A percentile compares a stretch with the other conserved stretches of the same genome.
These are phyloP conservation scores for Hortaea werneckii DNA, from an alignment of 2,329 filamentous ascomycete genomes.

Conservation along the genomic window DNA sequence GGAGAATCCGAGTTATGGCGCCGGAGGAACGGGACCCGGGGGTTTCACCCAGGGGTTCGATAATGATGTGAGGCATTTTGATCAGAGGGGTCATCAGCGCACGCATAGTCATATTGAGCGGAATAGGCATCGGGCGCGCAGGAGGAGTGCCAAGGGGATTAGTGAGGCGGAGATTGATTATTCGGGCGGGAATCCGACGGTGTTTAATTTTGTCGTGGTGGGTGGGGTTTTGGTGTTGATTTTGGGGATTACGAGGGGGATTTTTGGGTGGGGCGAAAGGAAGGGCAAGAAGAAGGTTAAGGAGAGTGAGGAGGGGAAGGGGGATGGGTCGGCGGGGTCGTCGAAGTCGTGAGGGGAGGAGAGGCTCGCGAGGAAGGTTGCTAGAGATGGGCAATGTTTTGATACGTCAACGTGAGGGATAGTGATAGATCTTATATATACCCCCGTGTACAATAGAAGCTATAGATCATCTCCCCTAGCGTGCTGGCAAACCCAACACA, in stretches of 20 bases:
- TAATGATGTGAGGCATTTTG: slow-evolving; percentile 65
- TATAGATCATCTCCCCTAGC: too few relatives aligned
- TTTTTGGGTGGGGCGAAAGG: not conserved
- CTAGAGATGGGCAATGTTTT: too few relatives aligned
- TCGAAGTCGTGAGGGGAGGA: too few relatives aligned
- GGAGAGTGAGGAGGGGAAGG: not conserved
- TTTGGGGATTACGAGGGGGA: slow-evolving; percentile 1
- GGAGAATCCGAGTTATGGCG: not conserved
- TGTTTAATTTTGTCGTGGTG: slow-evolving; percentile 25
- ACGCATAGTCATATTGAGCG: slow-evolving; percentile 54
- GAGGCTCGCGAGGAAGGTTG: too few relatives aligned
- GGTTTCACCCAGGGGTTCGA: slow-evolving; percentile 50
- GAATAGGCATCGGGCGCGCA: slow-evolving; percentile 12
- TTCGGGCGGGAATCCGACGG: slow-evolving; percentile 12
- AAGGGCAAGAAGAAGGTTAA: not conserved
- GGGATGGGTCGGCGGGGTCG: not conserved
- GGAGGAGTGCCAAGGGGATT: slow-evolving; percentile 11
- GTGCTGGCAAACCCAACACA: too few relatives aligned
- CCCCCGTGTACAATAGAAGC: too few relatives aligned
- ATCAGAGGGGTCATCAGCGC: slow-evolving; percentile 59
- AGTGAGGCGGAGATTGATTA: slow-evolving; percentile 9
- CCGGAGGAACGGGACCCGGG: slow-evolving; percentile 25
- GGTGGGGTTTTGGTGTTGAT: slow-evolving; percentile 20
- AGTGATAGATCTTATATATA: too few relatives aligned
- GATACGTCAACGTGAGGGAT: too few relatives aligned